Percentiles rank a stretch among this genome's conserved stretches.
Evolutionary conservation across 306 rosid species (phyloP).

Genomic region (Dalbergia cochinchinensis): DNA sequence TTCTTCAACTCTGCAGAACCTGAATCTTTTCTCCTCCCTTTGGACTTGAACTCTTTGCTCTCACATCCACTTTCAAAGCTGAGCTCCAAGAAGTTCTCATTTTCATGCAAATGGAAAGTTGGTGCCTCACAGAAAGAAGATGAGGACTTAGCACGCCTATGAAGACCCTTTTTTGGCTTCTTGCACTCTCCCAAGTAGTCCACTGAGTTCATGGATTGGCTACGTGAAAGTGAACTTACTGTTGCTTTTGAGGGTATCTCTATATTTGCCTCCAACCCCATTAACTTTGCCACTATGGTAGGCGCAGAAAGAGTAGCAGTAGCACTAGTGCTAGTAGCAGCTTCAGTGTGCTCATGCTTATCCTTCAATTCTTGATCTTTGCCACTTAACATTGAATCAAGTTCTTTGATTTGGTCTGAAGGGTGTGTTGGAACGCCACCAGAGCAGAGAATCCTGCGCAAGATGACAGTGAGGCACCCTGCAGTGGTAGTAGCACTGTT

Average conservation of each 20-base stretch:
- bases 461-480: slow-evolving; percentile 69
- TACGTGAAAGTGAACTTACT: slow-evolving; percentile 47
- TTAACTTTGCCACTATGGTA: slow-evolving; percentile 76
- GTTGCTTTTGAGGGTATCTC: slow-evolving; percentile 40
- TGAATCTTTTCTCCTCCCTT: slow-evolving; percentile 41
- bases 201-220: slow-evolving; percentile 67
- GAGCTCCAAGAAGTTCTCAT: slow-evolving; percentile 72
- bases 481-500: slow-evolving; percentile 53
- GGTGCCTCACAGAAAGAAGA: slow-evolving; percentile 61
- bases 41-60: slow-evolving; percentile 48
- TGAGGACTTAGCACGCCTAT: slow-evolving; percentile 57
- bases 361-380: slow-evolving; percentile 49
- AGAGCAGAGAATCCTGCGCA: slow-evolving; percentile 78
- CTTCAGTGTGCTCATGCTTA: slow-evolving; percentile 34
- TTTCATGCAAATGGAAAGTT: slow-evolving; percentile 64
- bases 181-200: slow-evolving; percentile 55
- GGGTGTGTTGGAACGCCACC: slow-evolving; percentile 81
- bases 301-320: slow-evolving; percentile 38
- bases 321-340: not conserved
- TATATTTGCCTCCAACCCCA: slow-evolving; percentile 74
- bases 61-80: slow-evolving; percentile 63
- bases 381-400: slow-evolving; percentile 38
- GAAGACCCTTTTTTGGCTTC: slow-evolving; percentile 44
- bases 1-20: slow-evolving; percentile 46
- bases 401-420: slow-evolving; percentile 63